phyloP scores from a whole-genome alignment of 306 rosid species.

The Ormosia emarginata region DNA sequence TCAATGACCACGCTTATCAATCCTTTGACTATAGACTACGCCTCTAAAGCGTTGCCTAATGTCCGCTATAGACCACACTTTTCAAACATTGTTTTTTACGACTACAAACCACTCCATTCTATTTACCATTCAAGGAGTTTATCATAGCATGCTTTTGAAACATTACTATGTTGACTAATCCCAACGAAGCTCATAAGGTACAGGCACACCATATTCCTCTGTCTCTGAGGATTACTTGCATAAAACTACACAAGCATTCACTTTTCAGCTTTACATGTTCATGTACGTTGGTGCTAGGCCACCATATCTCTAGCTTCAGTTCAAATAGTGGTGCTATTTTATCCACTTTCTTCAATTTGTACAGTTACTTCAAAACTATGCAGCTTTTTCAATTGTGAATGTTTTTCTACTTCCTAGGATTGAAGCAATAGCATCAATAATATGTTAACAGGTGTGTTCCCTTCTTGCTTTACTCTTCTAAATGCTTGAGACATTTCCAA shows the following conservation, averaged over 20 bases:
- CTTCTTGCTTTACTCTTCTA: conserved; percentile 5
- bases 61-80: too few relatives aligned
- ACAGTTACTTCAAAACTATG: not conserved
- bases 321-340: conserved; percentile 26
- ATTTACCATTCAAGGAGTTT: conserved; percentile 39
- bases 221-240: conserved; percentile 46
- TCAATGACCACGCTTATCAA: too few relatives aligned
- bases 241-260: conserved; percentile 25
- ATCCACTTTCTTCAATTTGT: conserved; percentile 29
- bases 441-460: conserved; percentile 34
- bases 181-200: conserved; percentile 51
- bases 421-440: conserved; percentile 6
- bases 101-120: too few relatives aligned
- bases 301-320: conserved; percentile 14
- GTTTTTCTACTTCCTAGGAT: conserved; percentile 25
- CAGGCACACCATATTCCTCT: not conserved
- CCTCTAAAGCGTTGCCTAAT: too few relatives aligned
- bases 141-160: conserved; percentile 64
- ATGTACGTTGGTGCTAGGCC: conserved; percentile 9
- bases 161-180: conserved; percentile 85
- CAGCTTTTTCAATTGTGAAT: not conserved
- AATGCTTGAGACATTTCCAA: conserved; percentile 4
- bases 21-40: too few relatives aligned
- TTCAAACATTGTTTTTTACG: too few relatives aligned
- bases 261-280: conserved; percentile 31